phyloP scores from a whole-genome alignment of 2,329 filamentous ascomycete species.

The Fusarium brevicatenulatum region DNA sequence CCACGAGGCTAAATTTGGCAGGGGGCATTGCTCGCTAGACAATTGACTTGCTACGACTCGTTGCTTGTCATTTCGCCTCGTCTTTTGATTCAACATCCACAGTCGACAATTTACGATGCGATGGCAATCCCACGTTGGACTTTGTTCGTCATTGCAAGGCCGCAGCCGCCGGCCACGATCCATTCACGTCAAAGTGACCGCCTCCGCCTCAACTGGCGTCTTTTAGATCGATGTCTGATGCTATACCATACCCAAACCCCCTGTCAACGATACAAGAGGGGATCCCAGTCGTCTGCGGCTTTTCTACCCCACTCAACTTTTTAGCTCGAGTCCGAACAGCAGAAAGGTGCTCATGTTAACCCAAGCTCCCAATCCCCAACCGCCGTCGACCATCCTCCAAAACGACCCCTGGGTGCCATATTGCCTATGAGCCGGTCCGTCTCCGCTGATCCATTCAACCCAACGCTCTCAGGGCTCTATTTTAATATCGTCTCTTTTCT shows the following conservation, averaged over 20 bases:
- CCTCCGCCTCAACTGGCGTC: constrained; percentile 31
- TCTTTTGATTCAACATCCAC: constrained; percentile 32
- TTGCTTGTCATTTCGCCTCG: constrained; percentile 20
- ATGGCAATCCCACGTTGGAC: constrained; percentile 26
- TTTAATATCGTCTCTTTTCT: constrained; percentile 55
- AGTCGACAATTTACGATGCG: constrained; percentile 8
- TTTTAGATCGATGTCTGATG: constrained; percentile 20
- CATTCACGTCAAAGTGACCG: constrained; percentile 36
- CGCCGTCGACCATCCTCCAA: constrained; percentile 38
- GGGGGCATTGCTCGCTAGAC: constrained; percentile 37
- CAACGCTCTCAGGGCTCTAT: constrained; percentile 51
- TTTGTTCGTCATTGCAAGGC: constrained; percentile 33
- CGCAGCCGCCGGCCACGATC: constrained; percentile 33
- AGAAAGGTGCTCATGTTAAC: constrained; percentile 34
- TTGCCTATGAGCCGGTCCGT: constrained; percentile 42
- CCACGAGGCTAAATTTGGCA: constrained; percentile 45
- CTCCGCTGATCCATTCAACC: constrained; percentile 46
- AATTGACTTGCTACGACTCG: constrained; percentile 33
- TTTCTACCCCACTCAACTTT: constrained; percentile 30
- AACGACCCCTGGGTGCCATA: constrained; percentile 36
- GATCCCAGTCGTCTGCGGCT: constrained; percentile 41
- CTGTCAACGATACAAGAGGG: constrained; percentile 26
- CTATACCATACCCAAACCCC: constrained; percentile 13
- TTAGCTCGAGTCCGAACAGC: constrained; percentile 27
- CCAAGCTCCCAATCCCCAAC: constrained; percentile 40